These are phyloP conservation scores for Cerioporus squamosus DNA, from an alignment of 1,284 basidiomycete species.

Conservation along the genomic window DNA sequence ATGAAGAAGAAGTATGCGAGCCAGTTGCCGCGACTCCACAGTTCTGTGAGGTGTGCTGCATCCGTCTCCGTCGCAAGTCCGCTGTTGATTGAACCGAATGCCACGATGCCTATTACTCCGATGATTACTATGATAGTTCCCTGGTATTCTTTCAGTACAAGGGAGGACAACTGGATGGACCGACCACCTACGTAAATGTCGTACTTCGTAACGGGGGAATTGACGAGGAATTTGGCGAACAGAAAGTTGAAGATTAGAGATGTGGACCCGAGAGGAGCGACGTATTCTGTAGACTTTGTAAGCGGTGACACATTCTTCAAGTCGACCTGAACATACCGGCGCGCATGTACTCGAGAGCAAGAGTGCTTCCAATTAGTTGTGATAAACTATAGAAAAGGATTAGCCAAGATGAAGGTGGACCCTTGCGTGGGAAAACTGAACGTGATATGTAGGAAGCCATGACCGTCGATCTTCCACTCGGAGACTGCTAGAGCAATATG, in stretches of 20 bases:
- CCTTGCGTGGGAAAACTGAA: conserved; percentile 84
- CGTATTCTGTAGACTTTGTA: conserved; percentile 61
- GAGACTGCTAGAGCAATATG: too few relatives aligned
- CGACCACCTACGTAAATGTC: conserved; percentile 71
- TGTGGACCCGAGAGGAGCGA: conserved; percentile 82
- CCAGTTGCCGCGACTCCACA: conserved; percentile 89
- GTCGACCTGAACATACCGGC: conserved; percentile 52
- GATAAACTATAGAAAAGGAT: conserved; percentile 59
- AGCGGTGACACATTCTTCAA: background rate
- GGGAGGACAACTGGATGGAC: background rate
- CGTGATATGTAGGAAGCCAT: too few relatives aligned
- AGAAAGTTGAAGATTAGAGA: conserved; percentile 90
- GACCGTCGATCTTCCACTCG: too few relatives aligned
- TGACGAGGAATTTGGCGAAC: conserved; percentile 83
- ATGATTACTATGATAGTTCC: conserved; percentile 82
- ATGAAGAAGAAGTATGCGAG: conserved; percentile 86
- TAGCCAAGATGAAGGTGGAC: conserved; percentile 54
- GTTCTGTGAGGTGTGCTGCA: conserved; percentile 71
- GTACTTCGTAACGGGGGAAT: conserved; percentile 77
- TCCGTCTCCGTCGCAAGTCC: conserved; percentile 72
- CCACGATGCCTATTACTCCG: conserved; percentile 86
- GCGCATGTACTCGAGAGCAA: conserved; percentile 86
- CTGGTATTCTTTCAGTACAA: conserved; percentile 39
- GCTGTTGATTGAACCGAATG: conserved; percentile 83
- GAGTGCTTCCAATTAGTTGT: conserved; percentile 84